Percentiles rank a stretch among this genome's conserved stretches.
Evolutionary conservation across 352 stramenopile genomes (phyloP).

Genomic region (Phytophthora pinifolia): DNA sequence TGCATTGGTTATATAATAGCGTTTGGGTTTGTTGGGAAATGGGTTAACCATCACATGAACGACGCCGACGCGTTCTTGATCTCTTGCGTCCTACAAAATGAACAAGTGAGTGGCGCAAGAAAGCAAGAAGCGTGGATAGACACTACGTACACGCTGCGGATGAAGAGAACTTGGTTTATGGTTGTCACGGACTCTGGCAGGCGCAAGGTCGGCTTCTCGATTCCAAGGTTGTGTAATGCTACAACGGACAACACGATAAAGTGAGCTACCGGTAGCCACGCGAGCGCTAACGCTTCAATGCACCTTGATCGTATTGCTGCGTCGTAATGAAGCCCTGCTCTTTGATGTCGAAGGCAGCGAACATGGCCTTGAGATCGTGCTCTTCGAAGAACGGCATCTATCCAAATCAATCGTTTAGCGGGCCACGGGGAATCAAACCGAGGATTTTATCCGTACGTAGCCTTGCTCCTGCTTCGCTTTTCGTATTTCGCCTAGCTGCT

Average conservation of each 20-base stretch:
- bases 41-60: slow-evolving; percentile 50
- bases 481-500: slow-evolving; percentile 58
- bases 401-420: background rate
- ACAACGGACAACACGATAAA: background rate
- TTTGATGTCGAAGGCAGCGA: slow-evolving; percentile 74
- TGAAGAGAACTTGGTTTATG: slow-evolving; percentile 63
- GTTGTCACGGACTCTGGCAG: slow-evolving; percentile 60
- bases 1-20: slow-evolving; percentile 1
- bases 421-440: background rate
- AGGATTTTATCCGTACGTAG: slow-evolving; percentile 34
- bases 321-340: slow-evolving; percentile 61
- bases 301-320: slow-evolving; percentile 72
- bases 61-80: slow-evolving; percentile 66
- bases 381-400: slow-evolving; percentile 71
- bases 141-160: slow-evolving; percentile 61
- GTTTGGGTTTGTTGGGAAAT: too few species aligned
- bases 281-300: background rate
- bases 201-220: slow-evolving; percentile 61
- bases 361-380: slow-evolving; percentile 72
- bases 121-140: background rate
- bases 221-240: slow-evolving; percentile 64
- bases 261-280: background rate
- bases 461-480: slow-evolving; percentile 54
- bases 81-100: slow-evolving; percentile 50
- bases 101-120: background rate